These are phyloP conservation scores for Oryza brachyantha DNA, from an alignment of 176 grass and related monocot genomes.

Conservation along the genomic window DNA sequence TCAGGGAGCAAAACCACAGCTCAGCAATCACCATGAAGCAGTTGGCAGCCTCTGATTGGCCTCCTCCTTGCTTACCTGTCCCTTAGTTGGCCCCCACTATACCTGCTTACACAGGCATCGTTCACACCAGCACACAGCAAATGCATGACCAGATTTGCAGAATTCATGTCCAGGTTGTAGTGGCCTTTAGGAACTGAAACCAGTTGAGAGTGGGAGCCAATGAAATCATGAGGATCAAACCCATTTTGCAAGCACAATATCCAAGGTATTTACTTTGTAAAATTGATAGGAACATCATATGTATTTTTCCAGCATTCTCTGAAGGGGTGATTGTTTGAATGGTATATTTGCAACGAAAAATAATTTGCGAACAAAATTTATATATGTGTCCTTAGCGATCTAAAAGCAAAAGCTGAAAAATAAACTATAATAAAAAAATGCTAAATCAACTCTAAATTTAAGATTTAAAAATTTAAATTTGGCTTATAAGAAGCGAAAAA, in stretches of 20 bases:
- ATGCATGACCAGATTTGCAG: constrained; percentile 31
- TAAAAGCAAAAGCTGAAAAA: no score
- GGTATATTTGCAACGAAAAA: no score
- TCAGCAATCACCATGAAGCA: neutral
- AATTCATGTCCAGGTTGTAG: neutral
- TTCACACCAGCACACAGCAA: constrained; percentile 40
- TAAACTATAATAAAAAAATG: no score
- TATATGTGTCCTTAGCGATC: no score
- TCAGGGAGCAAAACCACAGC: constrained; percentile 11
- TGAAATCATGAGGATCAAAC: constrained; percentile 19
- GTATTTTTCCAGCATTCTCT: neutral
- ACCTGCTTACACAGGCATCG: neutral
- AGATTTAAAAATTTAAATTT: no score
- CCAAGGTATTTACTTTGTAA: neutral
- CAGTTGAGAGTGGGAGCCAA: neutral
- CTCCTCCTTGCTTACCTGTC: neutral
- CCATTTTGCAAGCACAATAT: neutral
- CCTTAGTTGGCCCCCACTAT: neutral
- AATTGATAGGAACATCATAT: neutral
- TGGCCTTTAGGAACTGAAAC: constrained; percentile 16
- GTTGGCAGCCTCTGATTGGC: constrained; percentile 26
- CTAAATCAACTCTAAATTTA: no score
- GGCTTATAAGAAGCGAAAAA: no score
- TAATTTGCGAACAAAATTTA: no score
- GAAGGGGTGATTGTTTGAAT: no score